phyloP scores from a whole-genome alignment of 1,284 basidiomycete genomes.

The Austropuccinia psidii region DNA sequence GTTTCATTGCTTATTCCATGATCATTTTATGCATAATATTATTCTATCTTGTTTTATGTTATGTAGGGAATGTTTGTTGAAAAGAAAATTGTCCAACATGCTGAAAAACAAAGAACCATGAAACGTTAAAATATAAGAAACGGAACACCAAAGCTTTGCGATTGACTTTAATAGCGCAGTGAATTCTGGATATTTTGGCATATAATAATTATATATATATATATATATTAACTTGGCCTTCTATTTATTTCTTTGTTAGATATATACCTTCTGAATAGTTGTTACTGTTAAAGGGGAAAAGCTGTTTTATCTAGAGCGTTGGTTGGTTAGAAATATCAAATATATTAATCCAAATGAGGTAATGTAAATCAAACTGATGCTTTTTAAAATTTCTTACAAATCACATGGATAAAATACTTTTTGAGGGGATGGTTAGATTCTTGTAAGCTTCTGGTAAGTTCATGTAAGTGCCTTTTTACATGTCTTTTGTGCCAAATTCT shows the following conservation, averaged over 20 bases:
- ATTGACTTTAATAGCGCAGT: not conserved
- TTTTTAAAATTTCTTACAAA: too few relatives aligned
- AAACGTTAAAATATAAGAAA: slow-evolving; percentile 56
- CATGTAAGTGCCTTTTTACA: too few relatives aligned
- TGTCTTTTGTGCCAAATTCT: too few relatives aligned
- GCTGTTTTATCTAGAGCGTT: too few relatives aligned
- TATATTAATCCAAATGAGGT: too few relatives aligned
- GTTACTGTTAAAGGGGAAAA: not conserved
- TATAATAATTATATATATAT: not conserved
- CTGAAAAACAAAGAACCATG: slow-evolving; percentile 93
- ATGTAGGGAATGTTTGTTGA: slow-evolving; percentile 78
- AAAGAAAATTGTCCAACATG: slow-evolving; percentile 80
- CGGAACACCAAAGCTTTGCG: not conserved
- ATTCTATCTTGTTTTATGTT: not conserved
- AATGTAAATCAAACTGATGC: too few relatives aligned
- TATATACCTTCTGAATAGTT: not conserved
- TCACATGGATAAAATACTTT: too few relatives aligned
- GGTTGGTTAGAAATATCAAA: too few relatives aligned
- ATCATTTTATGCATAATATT: not conserved
- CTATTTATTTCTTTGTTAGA: not conserved
- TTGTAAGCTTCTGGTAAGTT: too few relatives aligned
- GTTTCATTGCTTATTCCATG: not conserved
- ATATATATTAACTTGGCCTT: not conserved
- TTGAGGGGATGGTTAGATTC: too few relatives aligned
- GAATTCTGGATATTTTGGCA: not conserved